Evolutionary conservation across 1,139 yeast genomes (phyloP).

Genomic region (Yamadazyma membranifaciens): DNA sequence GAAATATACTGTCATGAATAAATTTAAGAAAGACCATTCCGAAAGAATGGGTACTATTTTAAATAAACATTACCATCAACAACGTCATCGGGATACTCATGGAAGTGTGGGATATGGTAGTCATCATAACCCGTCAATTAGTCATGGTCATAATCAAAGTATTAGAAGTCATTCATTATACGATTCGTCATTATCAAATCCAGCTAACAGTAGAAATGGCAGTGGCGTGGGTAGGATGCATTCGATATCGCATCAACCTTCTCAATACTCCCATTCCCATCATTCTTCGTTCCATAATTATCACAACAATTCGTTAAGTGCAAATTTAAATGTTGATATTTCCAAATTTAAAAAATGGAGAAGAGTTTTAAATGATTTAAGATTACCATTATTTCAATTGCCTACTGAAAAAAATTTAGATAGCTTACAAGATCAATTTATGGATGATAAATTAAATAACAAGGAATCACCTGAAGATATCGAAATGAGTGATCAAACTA

Average conservation of each 20-base stretch:
- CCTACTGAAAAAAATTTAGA: constrained; percentile 38
- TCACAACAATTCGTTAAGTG: constrained; percentile 13
- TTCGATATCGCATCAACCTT: too few relatives aligned
- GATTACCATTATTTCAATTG: constrained; percentile 42
- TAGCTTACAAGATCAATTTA: constrained; percentile 25
- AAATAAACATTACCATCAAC: constrained; percentile 5
- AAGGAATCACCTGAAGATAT: not conserved
- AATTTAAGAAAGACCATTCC: constrained; percentile 39
- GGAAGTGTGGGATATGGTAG: constrained; percentile 10
- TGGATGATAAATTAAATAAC: constrained; percentile 17
- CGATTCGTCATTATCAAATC: constrained; percentile 14
- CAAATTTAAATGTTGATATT: constrained; percentile 16
- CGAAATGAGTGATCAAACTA: constrained; percentile 2
- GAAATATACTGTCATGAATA: constrained; percentile 47
- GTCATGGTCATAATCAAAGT: constrained; percentile 7
- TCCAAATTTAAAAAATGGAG: constrained; percentile 23
- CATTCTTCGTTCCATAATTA: not conserved
- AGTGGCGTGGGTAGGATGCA: constrained; percentile 6
- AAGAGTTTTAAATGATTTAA: constrained; percentile 27
- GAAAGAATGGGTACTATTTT: constrained; percentile 25
- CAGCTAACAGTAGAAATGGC: constrained; percentile 7
- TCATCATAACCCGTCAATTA: constrained; percentile 11
- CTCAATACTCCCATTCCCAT: too few relatives aligned
- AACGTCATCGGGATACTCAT: not conserved
- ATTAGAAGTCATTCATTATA: constrained; percentile 13